Evolutionary conservation across 1,139 yeast species (phyloP), one percentile per base, ranked within the genome.

Genomic region (Pichia sp.): DNA sequence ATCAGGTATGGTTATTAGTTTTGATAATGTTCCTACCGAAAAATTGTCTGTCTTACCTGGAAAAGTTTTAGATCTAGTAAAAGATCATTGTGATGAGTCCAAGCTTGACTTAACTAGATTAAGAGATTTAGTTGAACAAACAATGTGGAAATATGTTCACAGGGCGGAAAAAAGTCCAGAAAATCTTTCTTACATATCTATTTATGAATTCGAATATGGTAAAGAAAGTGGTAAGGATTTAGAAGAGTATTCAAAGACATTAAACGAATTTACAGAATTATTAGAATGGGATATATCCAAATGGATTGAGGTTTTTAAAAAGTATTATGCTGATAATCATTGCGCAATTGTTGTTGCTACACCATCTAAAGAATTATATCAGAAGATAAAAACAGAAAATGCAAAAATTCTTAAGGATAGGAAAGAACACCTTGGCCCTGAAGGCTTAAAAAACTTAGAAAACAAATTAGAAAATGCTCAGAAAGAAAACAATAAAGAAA

Each of bases 141-240:
- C 75, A 32, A 78, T 69, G 56, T 71, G 82, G 64, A 78, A 78
- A 54, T 76, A 73, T 51, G 66, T 85, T 29, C 72, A 78, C 36
- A 69, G 70, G 23, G 72, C 83, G 33, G 97, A 91, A 59, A 77
- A 75, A 47, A 73, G 76, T 28, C 73, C 91, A 5, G 70, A 73
- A 23, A 66, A 70, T 4, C 68, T 89, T 46, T 72, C 87, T 1
- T 75, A 76, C 39, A 69, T 78, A 44, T 87, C 91, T 7, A 83
- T 88, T 37, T 69, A 72, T 29, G 94, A 86, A 54, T 89, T 87
- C 57, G 60, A 88, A 13, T 93, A 91, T 55, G 96, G 96, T 37
- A 66, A 75, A 24, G 59, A 60, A 3, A 75, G 76, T 42, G 87
- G 85, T 1, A 61, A 74, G 14, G 79, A 78, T 42, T 64, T 91